phyloP scores from a whole-genome alignment of 371 early-diverging fungal genomes.

The Zopfochytrium polystomum region DNA sequence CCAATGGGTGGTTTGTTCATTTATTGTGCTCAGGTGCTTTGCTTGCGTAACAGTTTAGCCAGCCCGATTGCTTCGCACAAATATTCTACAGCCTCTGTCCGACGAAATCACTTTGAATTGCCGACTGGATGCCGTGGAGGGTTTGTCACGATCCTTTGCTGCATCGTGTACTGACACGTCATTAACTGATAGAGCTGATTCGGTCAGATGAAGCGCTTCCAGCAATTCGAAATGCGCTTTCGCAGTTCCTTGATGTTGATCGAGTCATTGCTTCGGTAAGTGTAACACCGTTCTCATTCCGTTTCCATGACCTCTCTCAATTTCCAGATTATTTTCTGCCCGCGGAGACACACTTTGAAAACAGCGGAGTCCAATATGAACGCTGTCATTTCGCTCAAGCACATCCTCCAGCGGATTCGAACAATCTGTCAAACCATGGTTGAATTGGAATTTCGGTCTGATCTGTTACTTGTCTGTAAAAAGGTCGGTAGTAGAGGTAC shows the following conservation, averaged over 20 bases:
- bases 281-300: background rate
- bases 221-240: background rate
- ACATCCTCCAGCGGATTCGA: constrained; percentile 49
- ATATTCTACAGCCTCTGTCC: constrained; percentile 66
- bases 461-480: background rate
- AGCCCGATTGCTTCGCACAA: constrained; percentile 66
- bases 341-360: constrained; percentile 50
- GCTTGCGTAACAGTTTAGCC: constrained; percentile 7
- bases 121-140: constrained; percentile 58
- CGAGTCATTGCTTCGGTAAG: constrained; percentile 49
- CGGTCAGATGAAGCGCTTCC: background rate
- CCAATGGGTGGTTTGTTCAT: constrained; percentile 58
- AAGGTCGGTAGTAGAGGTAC: background rate
- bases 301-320: background rate
- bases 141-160: constrained; percentile 29
- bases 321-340: constrained; percentile 47
- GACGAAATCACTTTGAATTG: constrained; percentile 22
- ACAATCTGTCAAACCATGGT: constrained; percentile 39
- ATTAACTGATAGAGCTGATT: background rate
- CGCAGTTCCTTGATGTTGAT: constrained; percentile 45
- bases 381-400: constrained; percentile 67
- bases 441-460: background rate
- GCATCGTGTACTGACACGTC: constrained; percentile 38
- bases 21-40: background rate
- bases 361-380: constrained; percentile 70